Conservation (phyloP, 148 eudicot species). For the Euryodendron excelsum region DNA sequence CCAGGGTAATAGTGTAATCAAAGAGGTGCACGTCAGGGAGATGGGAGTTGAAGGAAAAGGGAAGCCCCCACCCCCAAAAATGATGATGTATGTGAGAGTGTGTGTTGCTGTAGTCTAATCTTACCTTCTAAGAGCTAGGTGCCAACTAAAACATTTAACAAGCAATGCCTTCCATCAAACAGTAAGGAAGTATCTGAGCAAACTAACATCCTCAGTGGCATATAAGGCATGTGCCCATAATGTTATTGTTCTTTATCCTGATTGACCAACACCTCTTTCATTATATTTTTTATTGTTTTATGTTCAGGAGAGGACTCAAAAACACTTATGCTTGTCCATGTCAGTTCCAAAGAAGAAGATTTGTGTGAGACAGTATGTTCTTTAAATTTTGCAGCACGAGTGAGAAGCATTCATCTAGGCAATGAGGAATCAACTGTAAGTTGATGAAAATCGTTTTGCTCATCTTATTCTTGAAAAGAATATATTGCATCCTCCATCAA, state of each 20-base stretch:
- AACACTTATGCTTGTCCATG: conserved; percentile 29
- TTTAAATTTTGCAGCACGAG: conserved; percentile 25
- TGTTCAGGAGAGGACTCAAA: conserved; percentile 27
- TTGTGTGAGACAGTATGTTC: conserved; percentile 28
- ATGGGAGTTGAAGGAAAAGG: background rate
- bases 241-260: background rate
- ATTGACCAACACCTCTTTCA: background rate
- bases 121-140: no score
- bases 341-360: conserved; percentile 29
- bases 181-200: background rate
- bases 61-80: background rate
- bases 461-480: background rate
- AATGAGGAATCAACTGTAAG: conserved; percentile 23
- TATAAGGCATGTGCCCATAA: background rate
- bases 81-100: background rate
- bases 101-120: background rate
- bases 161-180: background rate
- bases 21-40: no score
- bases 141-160: background rate
- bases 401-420: conserved; percentile 24
- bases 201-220: background rate
- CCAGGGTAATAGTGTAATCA: background rate
- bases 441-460: conserved; percentile 5
- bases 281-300: background rate
- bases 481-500: background rate